Evolutionary conservation across 345 rosid species (phyloP).

Genomic region (Pugionium cornutum): DNA sequence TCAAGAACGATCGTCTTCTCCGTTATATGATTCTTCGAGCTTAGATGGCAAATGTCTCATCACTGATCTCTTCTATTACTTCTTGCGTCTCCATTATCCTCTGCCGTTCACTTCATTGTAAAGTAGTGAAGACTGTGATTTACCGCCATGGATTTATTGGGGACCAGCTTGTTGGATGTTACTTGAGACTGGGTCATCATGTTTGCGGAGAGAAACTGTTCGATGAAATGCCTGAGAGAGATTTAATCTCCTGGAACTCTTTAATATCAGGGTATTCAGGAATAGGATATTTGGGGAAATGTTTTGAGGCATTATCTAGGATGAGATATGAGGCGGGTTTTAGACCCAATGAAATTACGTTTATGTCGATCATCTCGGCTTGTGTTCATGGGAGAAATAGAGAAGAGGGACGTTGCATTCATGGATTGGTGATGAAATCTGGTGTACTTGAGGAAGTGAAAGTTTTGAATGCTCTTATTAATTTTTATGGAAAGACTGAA

Average conservation of each 20-base stretch:
- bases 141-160: conserved; percentile 67
- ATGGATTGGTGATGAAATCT: conserved; percentile 54
- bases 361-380: conserved; percentile 57
- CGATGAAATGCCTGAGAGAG: conserved; percentile 66
- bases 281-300: conserved; percentile 41
- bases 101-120: conserved; percentile 51
- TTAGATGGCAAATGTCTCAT: conserved; percentile 49
- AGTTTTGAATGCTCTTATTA: conserved; percentile 56
- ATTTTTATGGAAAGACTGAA: conserved; percentile 60
- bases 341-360: conserved; percentile 54
- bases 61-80: conserved; percentile 43
- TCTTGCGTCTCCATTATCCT: conserved; percentile 44
- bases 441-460: conserved; percentile 54
- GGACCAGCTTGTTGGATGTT: conserved; percentile 54
- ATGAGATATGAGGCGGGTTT: conserved; percentile 48
- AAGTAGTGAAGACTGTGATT: conserved; percentile 51
- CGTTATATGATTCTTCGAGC: conserved; percentile 27
- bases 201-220: conserved; percentile 52
- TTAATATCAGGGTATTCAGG: conserved; percentile 54
- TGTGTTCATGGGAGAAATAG: conserved; percentile 45
- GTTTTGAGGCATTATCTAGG: conserved; percentile 41
- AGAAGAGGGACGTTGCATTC: conserved; percentile 53
- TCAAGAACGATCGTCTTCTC: conserved; percentile 28
- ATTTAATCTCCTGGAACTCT: conserved; percentile 71
- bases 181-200: conserved; percentile 42